Percentiles rank a stretch among this genome's conserved stretches.
These are phyloP conservation scores for Chamaecrista fasciculata DNA, from an alignment of 306 rosid genomes.

Conservation along the genomic window DNA sequence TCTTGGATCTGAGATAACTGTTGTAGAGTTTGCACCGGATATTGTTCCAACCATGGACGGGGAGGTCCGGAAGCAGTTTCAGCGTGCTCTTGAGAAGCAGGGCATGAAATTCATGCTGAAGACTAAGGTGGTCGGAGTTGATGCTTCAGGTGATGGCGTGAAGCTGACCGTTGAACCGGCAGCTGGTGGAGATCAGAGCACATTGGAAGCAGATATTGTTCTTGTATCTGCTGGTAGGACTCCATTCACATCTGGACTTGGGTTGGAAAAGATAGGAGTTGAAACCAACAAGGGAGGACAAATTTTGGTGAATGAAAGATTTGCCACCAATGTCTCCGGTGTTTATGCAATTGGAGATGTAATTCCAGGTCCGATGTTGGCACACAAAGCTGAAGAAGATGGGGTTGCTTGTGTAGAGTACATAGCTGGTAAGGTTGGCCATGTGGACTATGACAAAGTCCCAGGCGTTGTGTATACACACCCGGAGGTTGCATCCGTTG, in stretches of 20 bases:
- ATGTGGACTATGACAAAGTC: constrained; percentile 96
- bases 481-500: constrained; percentile 96
- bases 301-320: constrained; percentile 78
- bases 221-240: constrained; percentile 97
- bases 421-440: constrained; percentile 95
- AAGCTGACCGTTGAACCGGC: constrained; percentile 90
- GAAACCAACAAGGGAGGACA: constrained; percentile 81
- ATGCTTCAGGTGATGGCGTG: constrained; percentile 82
- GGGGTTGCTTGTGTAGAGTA: constrained; percentile 98
- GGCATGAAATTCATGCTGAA: constrained; percentile 89
- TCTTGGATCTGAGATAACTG: constrained; percentile 84
- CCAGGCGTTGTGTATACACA: constrained; percentile 95
- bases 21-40: constrained; percentile 89
- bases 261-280: constrained; percentile 82
- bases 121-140: constrained; percentile 94
- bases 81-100: constrained; percentile 93
- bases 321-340: constrained; percentile 70
- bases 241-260: constrained; percentile 87
- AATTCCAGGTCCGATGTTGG: constrained; percentile 98
- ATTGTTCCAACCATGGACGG: constrained; percentile 96
- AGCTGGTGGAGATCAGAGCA: constrained; percentile 84
- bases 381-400: constrained; percentile 99
- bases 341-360: constrained; percentile 95
- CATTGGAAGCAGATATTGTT: constrained; percentile 85
- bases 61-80: constrained; percentile 90